These are phyloP conservation scores for Ochromonas danica DNA, from an alignment of 108 stramenopile genomes.

Conservation along the genomic window DNA sequence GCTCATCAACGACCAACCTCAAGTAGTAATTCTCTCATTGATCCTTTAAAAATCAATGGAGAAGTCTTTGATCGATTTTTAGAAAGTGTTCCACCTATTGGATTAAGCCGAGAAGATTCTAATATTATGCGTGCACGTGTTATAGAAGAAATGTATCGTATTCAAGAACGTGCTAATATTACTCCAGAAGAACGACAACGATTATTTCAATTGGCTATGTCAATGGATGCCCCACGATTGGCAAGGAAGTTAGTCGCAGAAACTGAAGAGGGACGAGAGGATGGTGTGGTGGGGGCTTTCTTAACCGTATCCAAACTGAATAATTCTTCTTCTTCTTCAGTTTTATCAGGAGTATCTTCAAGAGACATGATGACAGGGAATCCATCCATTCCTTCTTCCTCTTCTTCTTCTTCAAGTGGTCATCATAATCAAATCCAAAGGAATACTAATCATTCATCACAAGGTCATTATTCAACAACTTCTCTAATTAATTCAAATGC, in stretches of 20 bases:
- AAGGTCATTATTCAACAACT: too few relatives aligned
- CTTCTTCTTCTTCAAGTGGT: too few relatives aligned
- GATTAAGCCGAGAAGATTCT: not conserved
- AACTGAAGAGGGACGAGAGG: not conserved
- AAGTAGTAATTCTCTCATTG: not conserved
- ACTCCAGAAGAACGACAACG: not conserved
- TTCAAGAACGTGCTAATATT: not conserved
- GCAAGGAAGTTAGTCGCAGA: conserved; percentile 10
- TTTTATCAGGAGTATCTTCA: too few relatives aligned
- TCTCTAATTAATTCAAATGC: too few relatives aligned
- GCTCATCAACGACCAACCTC: not conserved
- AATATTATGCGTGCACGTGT: not conserved
- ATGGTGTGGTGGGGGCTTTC: not conserved
- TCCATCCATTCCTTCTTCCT: not conserved
- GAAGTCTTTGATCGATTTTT: too few relatives aligned
- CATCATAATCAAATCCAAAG: too few relatives aligned
- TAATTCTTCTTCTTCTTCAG: not conserved
- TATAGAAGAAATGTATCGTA: conserved; percentile 17
- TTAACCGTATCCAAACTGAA: not conserved
- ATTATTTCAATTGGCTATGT: conserved; percentile 3
- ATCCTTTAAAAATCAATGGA: not conserved
- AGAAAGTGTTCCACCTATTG: not conserved
- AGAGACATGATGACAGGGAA: too few relatives aligned
- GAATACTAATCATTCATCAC: too few relatives aligned
- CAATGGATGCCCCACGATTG: conserved; percentile 21